Conservation (phyloP, 2,329 filamentous ascomycete genomes). For the Stemphylium vesicarium region DNA sequence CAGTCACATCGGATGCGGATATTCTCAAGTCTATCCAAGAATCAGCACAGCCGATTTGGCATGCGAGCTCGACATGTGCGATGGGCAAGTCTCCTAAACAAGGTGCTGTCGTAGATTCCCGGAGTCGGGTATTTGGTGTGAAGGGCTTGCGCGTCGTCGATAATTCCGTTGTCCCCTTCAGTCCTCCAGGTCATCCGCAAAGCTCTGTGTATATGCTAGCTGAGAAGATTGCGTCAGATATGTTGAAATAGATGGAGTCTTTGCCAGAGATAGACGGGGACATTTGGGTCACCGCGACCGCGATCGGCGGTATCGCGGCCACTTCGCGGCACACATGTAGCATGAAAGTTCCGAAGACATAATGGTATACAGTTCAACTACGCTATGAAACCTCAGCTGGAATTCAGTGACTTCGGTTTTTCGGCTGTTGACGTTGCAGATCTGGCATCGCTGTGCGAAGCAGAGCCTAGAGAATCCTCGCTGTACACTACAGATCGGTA, state of each 20-base stretch:
- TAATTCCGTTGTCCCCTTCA: conserved; percentile 40
- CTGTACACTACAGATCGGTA: not conserved
- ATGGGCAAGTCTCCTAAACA: conserved; percentile 38
- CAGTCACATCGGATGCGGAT: conserved; percentile 29
- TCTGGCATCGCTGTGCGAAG: not conserved
- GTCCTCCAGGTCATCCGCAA: conserved; percentile 46
- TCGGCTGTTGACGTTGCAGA: not conserved
- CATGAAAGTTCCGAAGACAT: not conserved
- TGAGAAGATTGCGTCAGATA: conserved; percentile 26
- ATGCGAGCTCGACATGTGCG: conserved; percentile 28
- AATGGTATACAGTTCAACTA: not conserved
- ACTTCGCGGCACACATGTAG: not conserved
- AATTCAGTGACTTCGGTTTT: not conserved
- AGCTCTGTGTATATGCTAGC: conserved; percentile 29
- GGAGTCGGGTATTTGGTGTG: conserved; percentile 44
- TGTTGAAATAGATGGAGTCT: not conserved
- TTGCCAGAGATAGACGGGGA: too few relatives aligned
- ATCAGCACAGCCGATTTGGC: conserved; percentile 22
- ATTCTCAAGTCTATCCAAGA: conserved; percentile 46
- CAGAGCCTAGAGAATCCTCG: not conserved
- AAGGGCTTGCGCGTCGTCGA: conserved; percentile 46
- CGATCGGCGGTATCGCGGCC: not conserved
- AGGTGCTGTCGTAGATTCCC: conserved; percentile 44
- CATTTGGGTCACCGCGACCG: not conserved
- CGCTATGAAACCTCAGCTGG: too few relatives aligned